Evolutionary conservation across 139 green algal genomes (phyloP), one percentile per base, ranked within the genome.

Genomic region (Nannochloris sp.): DNA sequence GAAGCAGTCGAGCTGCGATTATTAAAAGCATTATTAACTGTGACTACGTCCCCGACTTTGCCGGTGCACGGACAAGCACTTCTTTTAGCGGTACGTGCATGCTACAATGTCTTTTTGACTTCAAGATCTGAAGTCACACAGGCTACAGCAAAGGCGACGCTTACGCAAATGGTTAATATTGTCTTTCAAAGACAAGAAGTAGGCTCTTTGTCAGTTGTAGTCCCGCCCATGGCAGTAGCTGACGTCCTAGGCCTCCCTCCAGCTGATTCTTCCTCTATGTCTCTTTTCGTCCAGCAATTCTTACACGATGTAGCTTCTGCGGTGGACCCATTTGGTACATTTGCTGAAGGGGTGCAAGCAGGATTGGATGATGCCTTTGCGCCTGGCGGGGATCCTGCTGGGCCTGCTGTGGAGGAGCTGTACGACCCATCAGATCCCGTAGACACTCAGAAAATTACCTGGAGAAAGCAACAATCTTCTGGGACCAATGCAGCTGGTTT

Each of bases 61-160:
- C 83, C 82, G 4, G 63, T 96, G 30, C 91, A 97, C 65, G 86
- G 84, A 6, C 83, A 90, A 65, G 84, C 79, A 23, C 64, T 83
- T 24, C 70, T 88, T 51, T 64, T 83, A 37, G 82, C 84, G 6
- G 85, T 99, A 60, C 81, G 90, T 29, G 93, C 90, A 13, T 95
- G 83, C 76, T 98, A 97, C 85, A 97, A 98, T 76, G 93, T 99
- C 61, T 96, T 90, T 82, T 68, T 97, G 31, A 87, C 88, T 78
- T 84, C 73, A 37, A 78, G 86, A 53, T 82, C 57, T 8, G 83
- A 95, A 15, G 81, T 92, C 32, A 99, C 96, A 70, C 91, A 97
- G 72, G 87, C 78, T 34, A 96, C 91, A 2, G 95, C 95, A 32
- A 97, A 97, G 72, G 95, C 92, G 1, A 84, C 85, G 14, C 80